Base-by-base conservation (phyloP, 1,284 basidiomycete species). In the Heterobasidion occidentale region DNA sequence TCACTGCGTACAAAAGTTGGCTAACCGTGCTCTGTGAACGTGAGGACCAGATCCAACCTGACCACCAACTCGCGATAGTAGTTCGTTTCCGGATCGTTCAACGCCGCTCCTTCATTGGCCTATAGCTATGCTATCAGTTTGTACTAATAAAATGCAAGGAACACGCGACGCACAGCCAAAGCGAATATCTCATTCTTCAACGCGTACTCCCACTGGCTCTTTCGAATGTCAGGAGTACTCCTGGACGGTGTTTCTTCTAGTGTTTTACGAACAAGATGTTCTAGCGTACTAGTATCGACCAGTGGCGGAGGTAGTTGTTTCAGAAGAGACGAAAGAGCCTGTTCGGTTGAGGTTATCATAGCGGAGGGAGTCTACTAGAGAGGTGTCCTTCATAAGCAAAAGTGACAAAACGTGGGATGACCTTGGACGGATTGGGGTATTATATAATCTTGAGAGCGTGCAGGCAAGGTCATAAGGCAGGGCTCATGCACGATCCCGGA, bases 21-120 rank as follows among this genome's bases (percentile, higher is more conserved):
- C 81, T 56, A 61, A 86, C 88, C 86, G 53, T 82, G 79, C 65
- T 92, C 88, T 17, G 84, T 85, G 68, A 90, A 86, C 34, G 81
- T 77, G 38, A 92, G 74, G 15, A 83, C 76, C 48, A 92, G 68
- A 70, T 92, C 90, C 51, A 92, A 76, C 60, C 77, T 77, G 65
- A 78, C 74, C 60, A 75, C 74, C n/a, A 91, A 68, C 42, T 77
- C 73, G 42, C 75, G 67, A 61, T 89, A 88, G 64, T 91, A 91
- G 8, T 68, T 69, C 0, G 71, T 71, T 4, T 74, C 65, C 17
- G 76, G 69, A 46, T 79, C 71, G 50, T 79, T 71, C 51, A 78
- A 59, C 9, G 77, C 85, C 7, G 67, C 66, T 2, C 86, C 86
- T 68, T 91, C 88, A 2, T 77, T 83, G 44, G 72, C 72, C 88